A percentile compares a stretch with the other conserved stretches of the same genome.
These are phyloP conservation scores for Lepiota brunneoincarnata DNA, from an alignment of 768 basidiomycete species.

Conservation along the genomic window DNA sequence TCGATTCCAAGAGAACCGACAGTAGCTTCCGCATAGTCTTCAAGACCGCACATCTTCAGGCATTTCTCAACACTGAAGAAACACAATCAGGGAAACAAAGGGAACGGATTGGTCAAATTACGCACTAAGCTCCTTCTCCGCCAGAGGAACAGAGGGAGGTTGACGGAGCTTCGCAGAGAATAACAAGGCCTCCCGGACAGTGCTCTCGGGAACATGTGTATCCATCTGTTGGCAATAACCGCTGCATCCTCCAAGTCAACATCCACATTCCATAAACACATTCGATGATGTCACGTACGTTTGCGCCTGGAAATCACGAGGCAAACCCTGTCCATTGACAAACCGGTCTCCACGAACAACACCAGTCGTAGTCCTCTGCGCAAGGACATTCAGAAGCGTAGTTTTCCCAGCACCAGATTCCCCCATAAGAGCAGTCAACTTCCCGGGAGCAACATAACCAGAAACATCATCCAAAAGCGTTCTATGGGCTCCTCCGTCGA, in stretches of 20 bases:
- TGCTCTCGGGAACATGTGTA: constrained; percentile 71
- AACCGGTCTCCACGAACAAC: constrained; percentile 50
- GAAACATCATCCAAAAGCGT: constrained; percentile 67
- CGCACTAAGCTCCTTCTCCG: constrained; percentile 83
- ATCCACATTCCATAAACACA: background rate
- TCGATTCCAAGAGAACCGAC: constrained; percentile 69
- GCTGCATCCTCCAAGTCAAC: constrained; percentile 11
- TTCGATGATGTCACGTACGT: constrained; percentile 32
- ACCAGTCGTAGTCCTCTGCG: constrained; percentile 45
- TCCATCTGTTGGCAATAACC: constrained; percentile 89
- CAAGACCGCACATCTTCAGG: constrained; percentile 63
- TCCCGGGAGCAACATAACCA: constrained; percentile 82
- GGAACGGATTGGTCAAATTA: constrained; percentile 8
- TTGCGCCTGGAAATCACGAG: constrained; percentile 62
- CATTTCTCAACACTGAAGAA: constrained; percentile 39
- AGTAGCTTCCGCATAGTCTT: constrained; percentile 58
- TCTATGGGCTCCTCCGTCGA: constrained; percentile 41
- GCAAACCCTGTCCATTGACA: constrained; percentile 53
- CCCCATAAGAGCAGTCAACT: constrained; percentile 77
- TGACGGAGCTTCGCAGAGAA: constrained; percentile 84
- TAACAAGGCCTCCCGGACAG: constrained; percentile 79
- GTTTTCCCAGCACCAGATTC: constrained; percentile 54
- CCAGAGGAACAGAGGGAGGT: constrained; percentile 57
- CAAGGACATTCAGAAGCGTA: constrained; percentile 57
- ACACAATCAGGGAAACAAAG: background rate